These are phyloP conservation scores for Mucor circinelloides DNA, from an alignment of 371 early-diverging fungal species.

Conservation along the genomic window DNA sequence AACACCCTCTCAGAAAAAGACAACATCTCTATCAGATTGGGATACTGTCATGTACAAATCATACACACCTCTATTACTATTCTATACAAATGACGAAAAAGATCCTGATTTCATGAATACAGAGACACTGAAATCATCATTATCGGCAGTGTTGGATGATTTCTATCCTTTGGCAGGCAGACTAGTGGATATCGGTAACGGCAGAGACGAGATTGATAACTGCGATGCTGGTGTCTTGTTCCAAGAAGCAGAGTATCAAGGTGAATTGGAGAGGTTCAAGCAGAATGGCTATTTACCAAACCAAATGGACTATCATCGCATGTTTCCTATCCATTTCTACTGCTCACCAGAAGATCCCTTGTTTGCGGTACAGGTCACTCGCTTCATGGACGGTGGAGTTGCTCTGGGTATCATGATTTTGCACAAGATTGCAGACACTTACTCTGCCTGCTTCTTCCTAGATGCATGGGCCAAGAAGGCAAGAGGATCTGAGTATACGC, in stretches of 20 bases:
- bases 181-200: constrained; percentile 38
- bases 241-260: constrained; percentile 40
- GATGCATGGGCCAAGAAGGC: constrained; percentile 43
- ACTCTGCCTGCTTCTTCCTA: constrained; percentile 36
- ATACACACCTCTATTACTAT: constrained; percentile 39
- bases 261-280: constrained; percentile 20
- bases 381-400: constrained; percentile 43
- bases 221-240: constrained; percentile 41
- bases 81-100: constrained; percentile 28
- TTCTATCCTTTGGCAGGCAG: constrained; percentile 45
- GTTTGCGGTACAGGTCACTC: constrained; percentile 35
- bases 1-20: constrained; percentile 19
- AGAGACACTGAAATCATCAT: constrained; percentile 12
- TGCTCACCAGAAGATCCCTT: constrained; percentile 34
- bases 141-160: constrained; percentile 25
- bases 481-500: constrained; percentile 16
- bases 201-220: constrained; percentile 40
- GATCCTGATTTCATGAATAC: constrained; percentile 38
- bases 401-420: constrained; percentile 42
- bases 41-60: constrained; percentile 51
- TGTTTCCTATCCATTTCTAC: constrained; percentile 50
- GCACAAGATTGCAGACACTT: constrained; percentile 42
- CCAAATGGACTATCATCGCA: constrained; percentile 43
- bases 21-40: constrained; percentile 40
- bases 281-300: constrained; percentile 36